phyloP scores from a whole-genome alignment of 495 filamentous ascomycete genomes.

The Penicillium antarcticum region DNA sequence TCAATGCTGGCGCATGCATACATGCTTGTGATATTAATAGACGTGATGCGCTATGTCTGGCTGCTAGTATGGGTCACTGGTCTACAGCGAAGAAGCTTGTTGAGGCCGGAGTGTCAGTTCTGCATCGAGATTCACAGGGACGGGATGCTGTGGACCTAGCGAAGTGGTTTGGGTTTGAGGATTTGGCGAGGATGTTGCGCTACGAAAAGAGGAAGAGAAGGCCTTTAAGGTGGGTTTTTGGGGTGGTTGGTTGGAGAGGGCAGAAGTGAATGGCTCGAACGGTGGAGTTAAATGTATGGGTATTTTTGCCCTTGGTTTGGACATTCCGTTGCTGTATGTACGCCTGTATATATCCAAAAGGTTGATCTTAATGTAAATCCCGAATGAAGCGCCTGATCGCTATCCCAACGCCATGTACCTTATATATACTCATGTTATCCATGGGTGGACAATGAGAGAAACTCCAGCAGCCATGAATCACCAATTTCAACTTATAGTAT shows the following conservation, averaged over 20 bases:
- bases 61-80: neutral
- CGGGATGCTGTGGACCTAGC: neutral
- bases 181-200: neutral
- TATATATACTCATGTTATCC: neutral
- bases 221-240: neutral
- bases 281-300: too few species aligned
- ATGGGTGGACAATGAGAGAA: too few species aligned
- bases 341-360: constrained; percentile 1
- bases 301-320: too few species aligned
- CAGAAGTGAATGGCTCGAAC: too few species aligned
- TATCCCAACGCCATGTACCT: constrained; percentile 3
- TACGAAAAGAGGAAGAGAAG: neutral
- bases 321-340: neutral
- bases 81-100: neutral
- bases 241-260: too few species aligned
- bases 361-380: neutral
- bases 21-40: neutral
- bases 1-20: neutral
- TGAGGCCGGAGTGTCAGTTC: neutral
- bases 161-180: neutral
- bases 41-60: neutral
- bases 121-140: neutral
- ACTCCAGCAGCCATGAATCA: too few species aligned
- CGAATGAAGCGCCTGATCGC: neutral
- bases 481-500: constrained; percentile 5